Evolutionary conservation across 306 rosid species (phyloP).

Genomic region (Senna tora): DNA sequence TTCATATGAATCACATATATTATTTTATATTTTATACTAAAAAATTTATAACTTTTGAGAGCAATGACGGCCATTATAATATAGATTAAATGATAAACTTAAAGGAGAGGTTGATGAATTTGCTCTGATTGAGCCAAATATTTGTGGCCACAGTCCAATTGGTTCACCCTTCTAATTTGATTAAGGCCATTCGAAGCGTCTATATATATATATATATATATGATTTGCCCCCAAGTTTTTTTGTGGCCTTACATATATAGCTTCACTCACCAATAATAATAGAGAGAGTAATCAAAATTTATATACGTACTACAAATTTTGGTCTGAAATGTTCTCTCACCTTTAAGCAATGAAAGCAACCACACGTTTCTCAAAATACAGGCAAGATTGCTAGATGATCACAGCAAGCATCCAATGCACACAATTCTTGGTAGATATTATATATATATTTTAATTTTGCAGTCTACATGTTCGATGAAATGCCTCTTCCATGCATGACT

Average conservation of each 20-base stretch:
- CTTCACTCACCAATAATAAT: not conserved
- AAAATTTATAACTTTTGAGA: no score
- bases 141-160: constrained; percentile 31
- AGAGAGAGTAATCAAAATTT: not conserved
- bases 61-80: no score
- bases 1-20: no score
- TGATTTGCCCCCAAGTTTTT: not conserved
- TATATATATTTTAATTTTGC: constrained; percentile 24
- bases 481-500: constrained; percentile 22
- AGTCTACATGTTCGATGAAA: constrained; percentile 20
- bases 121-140: constrained; percentile 31
- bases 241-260: constrained; percentile 6
- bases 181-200: constrained; percentile 26
- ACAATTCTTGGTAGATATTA: constrained; percentile 28
- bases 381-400: not conserved
- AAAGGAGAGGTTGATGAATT: constrained; percentile 32
- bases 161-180: not conserved
- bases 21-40: no score
- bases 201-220: not conserved
- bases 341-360: constrained; percentile 11
- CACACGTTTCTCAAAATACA: not conserved
- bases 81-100: no score
- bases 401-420: constrained; percentile 4
- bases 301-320: not conserved
- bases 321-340: not conserved